Conservation (phyloP, 768 basidiomycete genomes). For the Tricholoma saponaceum region DNA sequence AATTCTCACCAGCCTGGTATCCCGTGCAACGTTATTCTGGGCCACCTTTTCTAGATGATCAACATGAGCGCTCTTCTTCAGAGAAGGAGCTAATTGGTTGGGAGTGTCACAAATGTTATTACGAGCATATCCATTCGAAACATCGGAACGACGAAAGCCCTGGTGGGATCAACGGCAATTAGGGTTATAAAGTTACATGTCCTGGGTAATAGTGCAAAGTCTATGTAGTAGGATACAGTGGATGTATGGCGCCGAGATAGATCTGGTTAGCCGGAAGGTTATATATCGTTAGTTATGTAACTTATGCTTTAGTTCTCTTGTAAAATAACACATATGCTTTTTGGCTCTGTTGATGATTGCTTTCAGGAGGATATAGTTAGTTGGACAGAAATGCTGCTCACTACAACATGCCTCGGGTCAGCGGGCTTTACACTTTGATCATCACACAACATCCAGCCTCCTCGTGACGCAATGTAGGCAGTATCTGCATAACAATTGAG, state of each 20-base stretch:
- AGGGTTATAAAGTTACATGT: conserved; percentile 35
- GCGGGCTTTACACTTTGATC: conserved; percentile 81
- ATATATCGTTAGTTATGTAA: conserved; percentile 26
- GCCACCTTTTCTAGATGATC: neutral
- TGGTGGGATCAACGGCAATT: conserved; percentile 30
- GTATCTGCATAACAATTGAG: conserved; percentile 58
- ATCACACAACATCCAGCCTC: conserved; percentile 91
- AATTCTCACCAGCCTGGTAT: conserved; percentile 77
- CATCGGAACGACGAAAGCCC: conserved; percentile 23
- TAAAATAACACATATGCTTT: conserved; percentile 85
- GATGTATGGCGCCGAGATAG: conserved; percentile 12
- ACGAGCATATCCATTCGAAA: conserved; percentile 27
- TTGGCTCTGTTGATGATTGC: conserved; percentile 28
- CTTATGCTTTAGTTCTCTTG: conserved; percentile 54
- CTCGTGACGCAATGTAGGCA: conserved; percentile 81
- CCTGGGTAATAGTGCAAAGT: conserved; percentile 23
- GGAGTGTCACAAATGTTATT: conserved; percentile 49
- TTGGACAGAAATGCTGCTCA: conserved; percentile 34
- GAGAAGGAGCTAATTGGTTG: conserved; percentile 16
- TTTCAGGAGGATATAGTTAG: neutral
- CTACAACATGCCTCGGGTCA: conserved; percentile 79
- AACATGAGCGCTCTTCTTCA: neutral
- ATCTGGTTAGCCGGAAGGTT: conserved; percentile 13
- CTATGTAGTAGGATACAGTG: conserved; percentile 18
- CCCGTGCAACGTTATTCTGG: conserved; percentile 16